Conservation (phyloP, 2,329 filamentous ascomycete genomes). For the Rosellinia necatrix region DNA sequence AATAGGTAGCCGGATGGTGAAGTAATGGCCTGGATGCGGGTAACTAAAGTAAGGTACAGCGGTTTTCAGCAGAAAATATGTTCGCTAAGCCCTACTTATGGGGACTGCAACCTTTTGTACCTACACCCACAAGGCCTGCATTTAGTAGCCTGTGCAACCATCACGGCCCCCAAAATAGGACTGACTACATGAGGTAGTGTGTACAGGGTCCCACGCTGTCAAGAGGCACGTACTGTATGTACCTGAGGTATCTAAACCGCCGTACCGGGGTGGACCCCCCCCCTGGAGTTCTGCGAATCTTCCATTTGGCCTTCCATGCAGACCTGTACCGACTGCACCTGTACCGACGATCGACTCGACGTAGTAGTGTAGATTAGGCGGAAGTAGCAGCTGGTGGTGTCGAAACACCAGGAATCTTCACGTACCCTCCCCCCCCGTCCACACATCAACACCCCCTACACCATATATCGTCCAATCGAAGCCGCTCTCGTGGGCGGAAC, state of each 20-base stretch:
- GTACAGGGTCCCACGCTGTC: slow-evolving; percentile 23
- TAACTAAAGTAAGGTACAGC: slow-evolving; percentile 28
- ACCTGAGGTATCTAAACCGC: too few relatives aligned
- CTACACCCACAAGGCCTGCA: too few relatives aligned
- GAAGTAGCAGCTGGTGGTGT: too few relatives aligned
- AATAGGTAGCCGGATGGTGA: not conserved
- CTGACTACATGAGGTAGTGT: too few relatives aligned
- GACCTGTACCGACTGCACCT: too few relatives aligned
- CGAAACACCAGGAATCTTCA: not conserved
- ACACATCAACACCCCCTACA: not conserved
- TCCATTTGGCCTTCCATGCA: slow-evolving; percentile 26
- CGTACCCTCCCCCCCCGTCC: not conserved
- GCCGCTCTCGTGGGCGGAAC: slow-evolving; percentile 14
- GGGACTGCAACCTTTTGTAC: slow-evolving; percentile 7
- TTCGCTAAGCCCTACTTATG: slow-evolving; percentile 29
- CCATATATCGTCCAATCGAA: slow-evolving; percentile 13
- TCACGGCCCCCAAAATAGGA: slow-evolving; percentile 32
- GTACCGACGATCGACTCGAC: too few relatives aligned
- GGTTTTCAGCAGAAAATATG: slow-evolving; percentile 17
- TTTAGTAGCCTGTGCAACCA: not conserved
- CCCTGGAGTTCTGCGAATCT: slow-evolving; percentile 22
- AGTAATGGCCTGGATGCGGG: slow-evolving; percentile 4
- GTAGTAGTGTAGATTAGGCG: too few relatives aligned
- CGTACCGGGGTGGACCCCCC: slow-evolving; percentile 4
- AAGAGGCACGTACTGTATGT: too few relatives aligned